phyloP scores from a whole-genome alignment of 2,329 filamentous ascomycete species.

The Exophiala sp. region DNA sequence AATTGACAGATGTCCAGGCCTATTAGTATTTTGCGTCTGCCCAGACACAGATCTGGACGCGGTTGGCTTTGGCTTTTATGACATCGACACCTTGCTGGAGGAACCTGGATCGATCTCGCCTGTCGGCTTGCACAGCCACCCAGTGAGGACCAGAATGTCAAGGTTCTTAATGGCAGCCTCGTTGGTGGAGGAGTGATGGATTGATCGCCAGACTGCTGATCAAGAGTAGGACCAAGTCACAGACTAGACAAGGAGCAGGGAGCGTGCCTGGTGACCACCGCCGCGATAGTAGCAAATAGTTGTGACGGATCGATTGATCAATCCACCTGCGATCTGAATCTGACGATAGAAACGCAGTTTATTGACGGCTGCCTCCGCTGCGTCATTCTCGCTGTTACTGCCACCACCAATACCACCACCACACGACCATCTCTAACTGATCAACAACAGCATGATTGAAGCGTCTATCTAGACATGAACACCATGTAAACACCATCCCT shows the following conservation, averaged over 20 bases:
- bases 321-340: background rate
- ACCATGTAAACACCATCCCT: background rate
- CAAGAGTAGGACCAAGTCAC: too few species aligned
- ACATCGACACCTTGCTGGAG: background rate
- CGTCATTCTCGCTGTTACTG: background rate
- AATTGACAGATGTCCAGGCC: background rate
- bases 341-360: background rate
- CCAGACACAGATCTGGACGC: background rate
- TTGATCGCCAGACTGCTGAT: too few species aligned
- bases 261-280: too few species aligned
- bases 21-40: background rate
- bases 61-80: background rate
- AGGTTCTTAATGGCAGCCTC: too few species aligned
- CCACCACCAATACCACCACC: too few species aligned
- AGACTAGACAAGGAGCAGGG: too few species aligned
- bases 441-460: too few species aligned
- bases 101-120: background rate
- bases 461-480: too few species aligned
- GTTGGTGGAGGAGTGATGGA: too few species aligned
- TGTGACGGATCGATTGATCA: too few species aligned
- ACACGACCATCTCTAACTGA: too few species aligned
- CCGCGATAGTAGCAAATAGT: background rate
- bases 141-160: background rate
- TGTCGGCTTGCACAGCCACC: conserved; percentile 1
- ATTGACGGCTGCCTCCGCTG: background rate